A percentile compares a stretch with the other conserved stretches of the same genome.
phyloP scores from a whole-genome alignment of 192 early-diverging fungal species.

The Umbelopsis sp. region DNA sequence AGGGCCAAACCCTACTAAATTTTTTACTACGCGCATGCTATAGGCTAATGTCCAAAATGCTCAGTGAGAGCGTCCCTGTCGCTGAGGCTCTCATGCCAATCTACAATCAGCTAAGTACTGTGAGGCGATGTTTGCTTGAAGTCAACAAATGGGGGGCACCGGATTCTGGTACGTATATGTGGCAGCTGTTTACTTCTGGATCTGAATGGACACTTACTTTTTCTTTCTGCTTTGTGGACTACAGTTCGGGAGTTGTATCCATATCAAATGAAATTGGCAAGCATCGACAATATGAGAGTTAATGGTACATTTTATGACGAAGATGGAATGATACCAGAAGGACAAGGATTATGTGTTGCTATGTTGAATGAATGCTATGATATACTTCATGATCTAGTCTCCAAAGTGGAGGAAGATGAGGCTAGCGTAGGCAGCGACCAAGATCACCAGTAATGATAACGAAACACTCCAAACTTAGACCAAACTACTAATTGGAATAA shows the following conservation, averaged over 20 bases:
- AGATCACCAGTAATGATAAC: not conserved
- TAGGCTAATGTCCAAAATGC: constrained; percentile 79
- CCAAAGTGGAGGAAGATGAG: constrained; percentile 48
- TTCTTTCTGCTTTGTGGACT: not conserved
- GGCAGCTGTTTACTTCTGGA: not conserved
- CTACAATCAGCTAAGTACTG: constrained; percentile 84
- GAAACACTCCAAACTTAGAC: not conserved
- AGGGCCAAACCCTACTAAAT: constrained; percentile 77
- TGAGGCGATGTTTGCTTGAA: constrained; percentile 75
- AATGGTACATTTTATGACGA: constrained; percentile 88
- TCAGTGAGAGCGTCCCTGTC: constrained; percentile 78
- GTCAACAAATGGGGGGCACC: constrained; percentile 83
- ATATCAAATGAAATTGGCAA: constrained; percentile 87
- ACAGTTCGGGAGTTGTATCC: constrained; percentile 74
- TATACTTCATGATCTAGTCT: constrained; percentile 73
- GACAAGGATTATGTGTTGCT: constrained; percentile 84
- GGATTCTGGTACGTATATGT: constrained; percentile 52
- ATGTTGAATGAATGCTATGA: constrained; percentile 90
- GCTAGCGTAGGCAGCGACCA: not conserved
- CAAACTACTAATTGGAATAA: not conserved
- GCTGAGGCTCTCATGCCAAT: constrained; percentile 81
- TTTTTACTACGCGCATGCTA: constrained; percentile 85
- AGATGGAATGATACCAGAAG: constrained; percentile 73
- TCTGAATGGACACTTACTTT: not conserved
- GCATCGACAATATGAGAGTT: constrained; percentile 77